Evolutionary conservation across 1,139 yeast species (phyloP).

Genomic region (Wickerhamomyces sp.): DNA sequence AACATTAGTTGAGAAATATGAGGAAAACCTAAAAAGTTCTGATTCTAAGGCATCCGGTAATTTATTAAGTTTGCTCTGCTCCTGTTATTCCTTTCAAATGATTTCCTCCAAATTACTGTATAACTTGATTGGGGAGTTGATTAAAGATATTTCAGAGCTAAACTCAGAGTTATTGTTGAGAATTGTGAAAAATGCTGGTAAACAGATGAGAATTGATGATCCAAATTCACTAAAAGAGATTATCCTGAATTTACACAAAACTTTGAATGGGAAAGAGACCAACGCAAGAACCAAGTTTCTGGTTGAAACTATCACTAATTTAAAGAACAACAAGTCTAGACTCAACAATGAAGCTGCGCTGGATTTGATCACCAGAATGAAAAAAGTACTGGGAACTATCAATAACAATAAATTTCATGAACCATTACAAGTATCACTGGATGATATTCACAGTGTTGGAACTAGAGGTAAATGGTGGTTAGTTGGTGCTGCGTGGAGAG

Average conservation of each 20-base stretch:
- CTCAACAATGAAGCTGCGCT: conserved; percentile 40
- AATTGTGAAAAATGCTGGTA: conserved; percentile 71
- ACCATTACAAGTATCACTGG: conserved; percentile 77
- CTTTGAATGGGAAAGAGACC: conserved; percentile 36
- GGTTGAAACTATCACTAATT: conserved; percentile 76
- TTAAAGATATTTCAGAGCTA: conserved; percentile 55
- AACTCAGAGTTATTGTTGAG: conserved; percentile 76
- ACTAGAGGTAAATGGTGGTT: conserved; percentile 97
- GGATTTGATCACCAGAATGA: conserved; percentile 53
- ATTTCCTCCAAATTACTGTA: conserved; percentile 71
- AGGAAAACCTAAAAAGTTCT: conserved; percentile 27
- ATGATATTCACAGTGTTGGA: conserved; percentile 73
- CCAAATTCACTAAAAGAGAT: conserved; percentile 83
- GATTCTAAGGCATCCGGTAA: conserved; percentile 59
- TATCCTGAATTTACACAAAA: conserved; percentile 49
- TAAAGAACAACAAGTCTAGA: conserved; percentile 73
- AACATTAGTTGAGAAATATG: conserved; percentile 63
- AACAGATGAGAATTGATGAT: conserved; percentile 84
- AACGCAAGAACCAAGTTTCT: conserved; percentile 75
- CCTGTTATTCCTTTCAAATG: conserved; percentile 72
- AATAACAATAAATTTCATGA: conserved; percentile 48
- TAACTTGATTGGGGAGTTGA: conserved; percentile 60
- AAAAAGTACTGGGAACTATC: conserved; percentile 56
- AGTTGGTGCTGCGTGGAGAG: conserved; percentile 96
- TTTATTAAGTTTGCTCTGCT: conserved; percentile 66